Evolutionary conservation across 208 protist species (phyloP), one percentile per base, ranked within the genome.

Genomic region (Leishmania tarentolae): DNA sequence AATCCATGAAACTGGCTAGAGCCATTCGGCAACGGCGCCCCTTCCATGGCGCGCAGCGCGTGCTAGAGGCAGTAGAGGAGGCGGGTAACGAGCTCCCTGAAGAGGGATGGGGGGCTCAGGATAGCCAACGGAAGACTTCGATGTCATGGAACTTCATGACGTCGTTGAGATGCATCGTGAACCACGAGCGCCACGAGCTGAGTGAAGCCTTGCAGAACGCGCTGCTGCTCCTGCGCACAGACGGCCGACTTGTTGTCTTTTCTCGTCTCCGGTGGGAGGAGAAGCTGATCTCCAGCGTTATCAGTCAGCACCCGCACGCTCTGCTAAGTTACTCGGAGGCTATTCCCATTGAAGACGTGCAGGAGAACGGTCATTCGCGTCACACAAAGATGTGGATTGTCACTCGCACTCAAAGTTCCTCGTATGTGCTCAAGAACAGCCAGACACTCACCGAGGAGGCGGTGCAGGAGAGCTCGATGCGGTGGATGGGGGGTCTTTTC

Each of bases 371-470:
- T 0, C 91, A 94, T 76, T 90, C 88, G 13, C 93, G 93, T 0
- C 91, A 98, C 85, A 95, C 92, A 44, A 94, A 95, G 78, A 93
- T 98, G 92, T 96, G 91, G 91, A 89, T 98, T 15, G 86, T 82
- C 17, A 91, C 87, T 11, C 85, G 89, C 19, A 83, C 86, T 6
- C 86, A 87, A 40, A 78, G 80, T 46, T 96, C 94, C 1, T 83
- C 94, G 5, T 95, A 91, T 53, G 73, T 90, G 24, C 79, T 95
- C 21, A 96, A 96, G 79, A 98, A 98, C 80, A 81, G 82, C 5
- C 31, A 52, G 28, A 56, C 75, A 50, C 92, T 96, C 31, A 91
- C 92, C 5, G 90, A 88, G 44, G 94, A 96, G 47, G 83, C 86
- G 75, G 82, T 98, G 40, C 75, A 73, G 46, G 91, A 95, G 79